Percentiles rank a stretch among this genome's conserved stretches.
phyloP scores from a whole-genome alignment of 192 early-diverging fungal species.

The Coemansia sp. region DNA sequence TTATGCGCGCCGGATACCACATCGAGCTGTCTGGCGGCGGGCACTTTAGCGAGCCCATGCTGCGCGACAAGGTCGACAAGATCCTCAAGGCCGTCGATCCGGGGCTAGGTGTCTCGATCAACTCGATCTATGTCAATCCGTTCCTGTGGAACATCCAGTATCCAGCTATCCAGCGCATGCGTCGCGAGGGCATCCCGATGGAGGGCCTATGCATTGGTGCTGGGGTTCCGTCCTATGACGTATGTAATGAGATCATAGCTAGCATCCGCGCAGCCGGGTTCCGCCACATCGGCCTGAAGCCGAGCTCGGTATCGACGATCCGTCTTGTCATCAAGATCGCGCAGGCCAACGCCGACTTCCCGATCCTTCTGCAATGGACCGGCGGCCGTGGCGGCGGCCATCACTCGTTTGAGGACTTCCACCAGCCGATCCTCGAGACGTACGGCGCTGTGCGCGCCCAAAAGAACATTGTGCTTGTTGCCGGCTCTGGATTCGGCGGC shows the following conservation, averaged over 20 bases:
- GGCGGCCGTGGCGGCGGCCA: conserved; percentile 95
- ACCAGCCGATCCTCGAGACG: conserved; percentile 75
- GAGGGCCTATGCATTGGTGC: conserved; percentile 90
- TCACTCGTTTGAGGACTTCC: conserved; percentile 96
- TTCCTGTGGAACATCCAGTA: conserved; percentile 87
- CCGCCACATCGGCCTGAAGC: conserved; percentile 88
- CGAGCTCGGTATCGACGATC: conserved; percentile 84
- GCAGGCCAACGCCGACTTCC: conserved; percentile 81
- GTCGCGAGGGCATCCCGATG: conserved; percentile 87
- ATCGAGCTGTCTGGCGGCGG: conserved; percentile 91
- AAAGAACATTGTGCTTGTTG: conserved; percentile 82
- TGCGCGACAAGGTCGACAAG: conserved; percentile 76
- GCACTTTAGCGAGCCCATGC: conserved; percentile 78
- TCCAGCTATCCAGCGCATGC: conserved; percentile 78
- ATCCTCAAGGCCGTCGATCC: conserved; percentile 76
- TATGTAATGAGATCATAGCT: conserved; percentile 80
- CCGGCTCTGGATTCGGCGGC: conserved; percentile 90
- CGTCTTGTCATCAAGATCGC: conserved; percentile 84
- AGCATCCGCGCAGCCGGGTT: conserved; percentile 81
- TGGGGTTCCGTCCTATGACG: conserved; percentile 84
- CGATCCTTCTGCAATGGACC: conserved; percentile 93
- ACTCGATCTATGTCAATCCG: conserved; percentile 87
- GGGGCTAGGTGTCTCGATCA: conserved; percentile 83
- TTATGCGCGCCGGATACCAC: conserved; percentile 89
- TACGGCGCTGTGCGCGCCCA: conserved; percentile 79